Percentiles rank a stretch among this genome's conserved stretches.
Conservation (phyloP, 768 basidiomycete species). For the Mycena crocata region DNA sequence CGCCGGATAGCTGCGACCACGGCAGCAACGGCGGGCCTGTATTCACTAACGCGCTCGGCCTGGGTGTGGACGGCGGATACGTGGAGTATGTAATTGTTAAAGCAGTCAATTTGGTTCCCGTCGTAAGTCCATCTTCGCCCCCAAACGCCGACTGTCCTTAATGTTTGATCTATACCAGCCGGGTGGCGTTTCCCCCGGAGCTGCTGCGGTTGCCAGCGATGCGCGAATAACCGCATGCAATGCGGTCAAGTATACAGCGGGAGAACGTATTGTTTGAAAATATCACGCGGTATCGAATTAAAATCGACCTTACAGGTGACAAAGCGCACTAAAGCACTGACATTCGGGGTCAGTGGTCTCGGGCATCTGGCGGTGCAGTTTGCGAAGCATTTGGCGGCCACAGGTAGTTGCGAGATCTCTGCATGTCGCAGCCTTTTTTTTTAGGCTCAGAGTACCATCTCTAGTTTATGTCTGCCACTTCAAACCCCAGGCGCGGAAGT, state of each 20-base stretch:
- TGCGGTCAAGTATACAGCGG: conserved; percentile 22
- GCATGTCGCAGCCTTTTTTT: neutral
- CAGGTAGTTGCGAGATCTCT: too few relatives aligned
- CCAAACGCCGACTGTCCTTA: neutral
- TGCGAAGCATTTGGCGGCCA: conserved; percentile 37
- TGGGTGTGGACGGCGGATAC: conserved; percentile 28
- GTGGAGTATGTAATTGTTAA: conserved; percentile 27
- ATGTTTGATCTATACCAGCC: conserved; percentile 8
- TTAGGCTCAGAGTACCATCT: neutral
- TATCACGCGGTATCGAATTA: neutral
- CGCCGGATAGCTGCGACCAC: neutral
- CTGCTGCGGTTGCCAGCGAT: conserved; percentile 29
- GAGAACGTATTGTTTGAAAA: neutral
- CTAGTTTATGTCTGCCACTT: conserved; percentile 36
- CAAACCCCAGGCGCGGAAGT: conserved; percentile 31
- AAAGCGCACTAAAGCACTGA: conserved; percentile 24
- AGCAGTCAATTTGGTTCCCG: conserved; percentile 3
- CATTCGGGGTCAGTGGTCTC: conserved; percentile 30
- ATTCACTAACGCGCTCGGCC: conserved; percentile 4
- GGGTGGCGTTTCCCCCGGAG: conserved; percentile 11
- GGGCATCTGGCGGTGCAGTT: conserved; percentile 34
- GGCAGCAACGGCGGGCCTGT: neutral
- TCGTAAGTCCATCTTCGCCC: neutral
- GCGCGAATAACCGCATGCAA: conserved; percentile 27
- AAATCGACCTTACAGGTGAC: conserved; percentile 6